Evolutionary conservation across 2,329 filamentous ascomycete species (phyloP), one percentile per base, ranked within the genome.

Genomic region (Tolypocladium endophyticum): DNA sequence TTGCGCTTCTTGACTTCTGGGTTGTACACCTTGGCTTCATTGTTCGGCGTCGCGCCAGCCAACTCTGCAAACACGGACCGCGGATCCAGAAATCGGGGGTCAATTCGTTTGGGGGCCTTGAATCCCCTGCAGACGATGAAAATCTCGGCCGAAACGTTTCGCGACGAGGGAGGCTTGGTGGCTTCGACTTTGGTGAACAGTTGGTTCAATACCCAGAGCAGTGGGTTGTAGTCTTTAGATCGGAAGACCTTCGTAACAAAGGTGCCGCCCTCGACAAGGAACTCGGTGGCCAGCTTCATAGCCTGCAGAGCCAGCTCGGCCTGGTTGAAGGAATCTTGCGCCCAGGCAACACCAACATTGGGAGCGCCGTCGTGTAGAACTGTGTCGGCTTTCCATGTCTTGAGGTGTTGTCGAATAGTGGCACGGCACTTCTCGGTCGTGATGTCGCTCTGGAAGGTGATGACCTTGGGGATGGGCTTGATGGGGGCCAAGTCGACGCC

Each of bases 241-340:
- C 94, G 81, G 80, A 99, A 99, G 52, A 99, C 90, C 76, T 99
- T 99, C 59, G 93, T 97, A 53, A 97, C 92, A 65, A 97, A 97
- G 11, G 87, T 93, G 64, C 94, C 94, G 54, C 92, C 91, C 72
- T 93, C 88, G 23, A 85, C 82, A 60, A 99, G 76, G 67, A 99
- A 99, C 66, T 99, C 93, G 0, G 92, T 96, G 3, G 94, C 94
- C 60, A 99, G 79, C 73, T 95, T 96, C 81, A 99, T 82, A 11
- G 90, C 89, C 72, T 96, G 90, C 59, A 99, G 78, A 16, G 89
- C 91, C 58, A 99, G 79, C 76, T 97, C 93, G 61, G 93, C 94
- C 76, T 99, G 94, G 63, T 93, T 93, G 82, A 96, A 99, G 53
- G 94, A 94, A 79, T 99, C 94, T 77, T 99, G 94, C 52, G 92